These are phyloP conservation scores for Amanita exitialis DNA, from an alignment of 768 basidiomycete genomes.

Conservation along the genomic window DNA sequence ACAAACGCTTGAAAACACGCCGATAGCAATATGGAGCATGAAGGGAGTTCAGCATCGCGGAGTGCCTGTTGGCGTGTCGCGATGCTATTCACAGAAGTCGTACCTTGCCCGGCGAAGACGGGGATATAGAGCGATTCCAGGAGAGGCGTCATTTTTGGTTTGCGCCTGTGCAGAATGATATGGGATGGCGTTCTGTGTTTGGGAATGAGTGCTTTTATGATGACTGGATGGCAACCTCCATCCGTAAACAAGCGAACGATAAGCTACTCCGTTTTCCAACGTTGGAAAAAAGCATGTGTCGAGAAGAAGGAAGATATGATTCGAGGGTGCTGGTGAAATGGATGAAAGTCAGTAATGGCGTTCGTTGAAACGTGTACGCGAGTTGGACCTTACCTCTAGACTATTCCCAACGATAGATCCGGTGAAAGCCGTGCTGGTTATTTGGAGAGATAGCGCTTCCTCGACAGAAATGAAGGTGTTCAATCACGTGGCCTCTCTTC, in stretches of 20 bases:
- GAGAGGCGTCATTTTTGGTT: not conserved
- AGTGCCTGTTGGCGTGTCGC: conserved; percentile 27
- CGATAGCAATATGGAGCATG: conserved; percentile 33
- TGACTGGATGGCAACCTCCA: not conserved
- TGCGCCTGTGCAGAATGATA: not conserved
- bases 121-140: conserved; percentile 20
- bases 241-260: not conserved
- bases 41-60: conserved; percentile 28
- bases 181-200: not conserved
- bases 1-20: conserved; percentile 43
- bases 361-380: not conserved
- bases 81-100: conserved; percentile 20
- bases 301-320: conserved; percentile 2
- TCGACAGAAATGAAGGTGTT: not conserved
- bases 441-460: not conserved
- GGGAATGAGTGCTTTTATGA: not conserved
- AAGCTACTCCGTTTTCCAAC: conserved; percentile 7
- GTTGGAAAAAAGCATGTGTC: conserved; percentile 6
- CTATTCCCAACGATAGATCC: not conserved
- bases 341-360: not conserved
- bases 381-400: not conserved
- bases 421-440: not conserved
- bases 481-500: not conserved
- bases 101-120: conserved; percentile 50
- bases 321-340: not conserved